Conservation (phyloP, 495 filamentous ascomycete species). For the Penicillium bovifimosum region DNA sequence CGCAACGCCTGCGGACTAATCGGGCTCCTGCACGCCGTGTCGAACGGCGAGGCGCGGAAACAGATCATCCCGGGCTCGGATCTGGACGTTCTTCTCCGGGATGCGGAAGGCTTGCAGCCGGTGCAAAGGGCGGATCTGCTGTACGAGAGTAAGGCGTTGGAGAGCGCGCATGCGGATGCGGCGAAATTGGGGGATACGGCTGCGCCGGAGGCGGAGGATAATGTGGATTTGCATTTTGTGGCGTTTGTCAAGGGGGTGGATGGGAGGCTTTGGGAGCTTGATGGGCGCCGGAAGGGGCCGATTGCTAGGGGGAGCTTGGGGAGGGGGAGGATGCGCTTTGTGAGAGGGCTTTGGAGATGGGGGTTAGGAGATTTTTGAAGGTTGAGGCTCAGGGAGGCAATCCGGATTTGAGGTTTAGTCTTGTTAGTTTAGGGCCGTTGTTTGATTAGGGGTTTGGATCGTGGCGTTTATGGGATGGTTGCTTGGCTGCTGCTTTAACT, state of each 20-base stretch:
- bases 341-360: slow-evolving; percentile 58
- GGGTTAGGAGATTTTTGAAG: slow-evolving; percentile 56
- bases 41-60: slow-evolving; percentile 52
- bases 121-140: slow-evolving; percentile 61
- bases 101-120: slow-evolving; percentile 42
- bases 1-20: slow-evolving; percentile 82
- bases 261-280: slow-evolving; percentile 76
- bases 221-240: slow-evolving; percentile 77
- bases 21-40: slow-evolving; percentile 68
- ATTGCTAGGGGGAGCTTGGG: slow-evolving; percentile 52
- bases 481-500: too few relatives aligned
- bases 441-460: slow-evolving; percentile 45
- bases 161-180: slow-evolving; percentile 64
- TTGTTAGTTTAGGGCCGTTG: slow-evolving; percentile 62
- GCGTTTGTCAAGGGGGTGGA: slow-evolving; percentile 73
- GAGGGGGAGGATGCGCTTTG: slow-evolving; percentile 63
- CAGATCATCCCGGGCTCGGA: slow-evolving; percentile 41
- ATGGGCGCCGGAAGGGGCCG: slow-evolving; percentile 70
- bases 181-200: slow-evolving; percentile 66
- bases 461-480: background rate
- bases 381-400: slow-evolving; percentile 49
- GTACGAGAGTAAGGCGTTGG: slow-evolving; percentile 65
- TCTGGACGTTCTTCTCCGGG: slow-evolving; percentile 42
- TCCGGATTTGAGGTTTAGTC: slow-evolving; percentile 69
- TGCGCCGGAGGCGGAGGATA: slow-evolving; percentile 61